phyloP scores from a whole-genome alignment of 73 alveolate species.

The Paramecium caudatum region DNA sequence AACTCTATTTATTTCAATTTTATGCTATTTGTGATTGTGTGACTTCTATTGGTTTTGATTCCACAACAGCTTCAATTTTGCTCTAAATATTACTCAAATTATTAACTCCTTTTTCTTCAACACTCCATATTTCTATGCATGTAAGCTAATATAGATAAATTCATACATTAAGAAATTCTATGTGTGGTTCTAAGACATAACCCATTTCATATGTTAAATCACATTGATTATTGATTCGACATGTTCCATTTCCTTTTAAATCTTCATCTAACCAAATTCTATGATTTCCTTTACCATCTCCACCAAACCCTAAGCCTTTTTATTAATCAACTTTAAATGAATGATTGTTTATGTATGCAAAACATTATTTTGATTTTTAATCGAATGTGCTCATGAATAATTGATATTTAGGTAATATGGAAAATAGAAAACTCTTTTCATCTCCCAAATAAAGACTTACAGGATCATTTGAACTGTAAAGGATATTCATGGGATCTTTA shows the following conservation, averaged over 20 bases:
- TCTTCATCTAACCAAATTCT: constrained; percentile 66
- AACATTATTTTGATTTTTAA: constrained; percentile 48
- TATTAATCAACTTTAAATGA: constrained; percentile 11
- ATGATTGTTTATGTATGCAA: constrained; percentile 41
- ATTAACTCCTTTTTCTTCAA: not conserved
- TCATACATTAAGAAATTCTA: constrained; percentile 22
- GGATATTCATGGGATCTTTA: constrained; percentile 59
- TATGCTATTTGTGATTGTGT: no score
- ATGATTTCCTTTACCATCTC: constrained; percentile 62
- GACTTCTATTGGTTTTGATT: not conserved
- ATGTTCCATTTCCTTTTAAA: not conserved
- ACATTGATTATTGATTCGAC: constrained; percentile 46
- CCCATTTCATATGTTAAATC: constrained; percentile 68
- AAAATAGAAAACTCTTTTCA: constrained; percentile 61
- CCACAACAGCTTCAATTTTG: not conserved
- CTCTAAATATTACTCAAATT: not conserved
- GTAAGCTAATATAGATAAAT: not conserved
- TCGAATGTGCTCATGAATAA: constrained; percentile 58
- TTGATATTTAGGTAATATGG: constrained; percentile 39
- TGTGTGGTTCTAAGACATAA: constrained; percentile 57
- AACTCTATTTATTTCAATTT: no score
- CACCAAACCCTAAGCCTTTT: constrained; percentile 62
- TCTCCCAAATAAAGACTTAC: constrained; percentile 33
- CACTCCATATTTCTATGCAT: constrained; percentile 58
- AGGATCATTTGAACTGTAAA: constrained; percentile 8